Evolutionary conservation across 129 eudicot genomes (phyloP), one percentile per base, ranked within the genome.

Genomic region (Flaveria ramosissima): DNA sequence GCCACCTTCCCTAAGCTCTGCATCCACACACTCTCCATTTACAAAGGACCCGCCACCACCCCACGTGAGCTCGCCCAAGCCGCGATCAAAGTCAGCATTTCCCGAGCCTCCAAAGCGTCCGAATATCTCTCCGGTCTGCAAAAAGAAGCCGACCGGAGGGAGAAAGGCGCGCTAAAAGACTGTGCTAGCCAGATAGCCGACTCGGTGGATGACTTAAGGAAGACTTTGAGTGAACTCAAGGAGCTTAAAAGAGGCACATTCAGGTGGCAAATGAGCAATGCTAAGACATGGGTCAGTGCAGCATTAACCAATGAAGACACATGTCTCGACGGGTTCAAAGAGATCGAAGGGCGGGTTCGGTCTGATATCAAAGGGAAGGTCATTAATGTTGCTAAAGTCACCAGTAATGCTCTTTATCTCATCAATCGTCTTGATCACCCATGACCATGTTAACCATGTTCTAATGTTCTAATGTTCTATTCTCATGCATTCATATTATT

Each of bases 221-320:
- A 77, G 41, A 85, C 96, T 0, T 74, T 92, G 73, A 36, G 85
- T 23, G 97, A 86, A 68, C 82, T 92, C 16, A 84, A 84, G 84
- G 84, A 84, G 52, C 88, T 89, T 23, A 81, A 83, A 43, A 70
- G 89, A 36, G 83, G 92, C 41, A 84, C 84, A 0, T 90, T 92
- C 80, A 17, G 81, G 84, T 90, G 96, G 96, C 90, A 86, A 75
- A 88, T 92, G 96, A 92, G 92, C 78, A 90, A 92, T 71, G 93
- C 79, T 15, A 86, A 92, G 80, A 90, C 98, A 30, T 90, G 96
- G 98, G 96, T 92, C 5, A 90, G 98, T 75, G 96, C 98, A 6
- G 98, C 98, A 15, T 70, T 92, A 82, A 92, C 98, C 6, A 84
- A 92, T 16, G 90, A 86, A 59, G 93, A 88, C 48, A 89, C 94